phyloP scores from a whole-genome alignment of 1,139 yeast species.

The Geotrichum klebahnii region DNA sequence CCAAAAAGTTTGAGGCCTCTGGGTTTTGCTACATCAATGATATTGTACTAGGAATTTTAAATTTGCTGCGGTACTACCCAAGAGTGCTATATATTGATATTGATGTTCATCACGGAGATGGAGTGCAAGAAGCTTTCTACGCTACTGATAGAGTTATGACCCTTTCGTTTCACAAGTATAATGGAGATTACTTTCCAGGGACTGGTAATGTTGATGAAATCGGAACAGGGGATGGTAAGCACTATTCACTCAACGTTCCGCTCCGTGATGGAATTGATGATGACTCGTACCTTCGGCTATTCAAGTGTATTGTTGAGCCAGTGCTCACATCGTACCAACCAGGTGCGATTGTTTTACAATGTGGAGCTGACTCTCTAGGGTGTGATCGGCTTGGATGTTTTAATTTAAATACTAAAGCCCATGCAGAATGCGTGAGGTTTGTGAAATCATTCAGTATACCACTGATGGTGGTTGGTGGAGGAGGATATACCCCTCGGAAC shows the following conservation, averaged over 20 bases:
- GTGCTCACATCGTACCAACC: conserved; percentile 80
- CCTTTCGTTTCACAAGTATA: conserved; percentile 87
- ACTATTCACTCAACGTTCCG: conserved; percentile 89
- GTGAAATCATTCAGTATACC: conserved; percentile 85
- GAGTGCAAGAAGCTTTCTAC: conserved; percentile 95
- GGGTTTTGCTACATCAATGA: conserved; percentile 96
- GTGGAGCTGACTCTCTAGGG: conserved; percentile 95
- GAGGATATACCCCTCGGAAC: conserved; percentile 95
- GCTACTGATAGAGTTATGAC: conserved; percentile 96
- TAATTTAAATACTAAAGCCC: conserved; percentile 84
- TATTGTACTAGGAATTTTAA: conserved; percentile 81
- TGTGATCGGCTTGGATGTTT: conserved; percentile 92
- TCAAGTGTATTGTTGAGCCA: conserved; percentile 84
- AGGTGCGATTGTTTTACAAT: conserved; percentile 87
- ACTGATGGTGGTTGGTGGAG: conserved; percentile 89
- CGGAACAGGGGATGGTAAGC: conserved; percentile 83
- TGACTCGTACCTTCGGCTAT: conserved; percentile 72
- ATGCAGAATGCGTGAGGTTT: conserved; percentile 89
- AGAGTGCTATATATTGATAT: conserved; percentile 91
- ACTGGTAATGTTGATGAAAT: conserved; percentile 85
- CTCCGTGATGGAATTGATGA: conserved; percentile 93
- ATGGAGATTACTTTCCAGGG: conserved; percentile 95
- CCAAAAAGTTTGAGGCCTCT: conserved; percentile 87
- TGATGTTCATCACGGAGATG: conserved; percentile 97
- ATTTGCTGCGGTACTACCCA: conserved; percentile 79